A percentile compares a stretch with the other conserved stretches of the same genome.
Evolutionary conservation across 768 basidiomycete species (phyloP).

Genomic region (Mycena indigotica): DNA sequence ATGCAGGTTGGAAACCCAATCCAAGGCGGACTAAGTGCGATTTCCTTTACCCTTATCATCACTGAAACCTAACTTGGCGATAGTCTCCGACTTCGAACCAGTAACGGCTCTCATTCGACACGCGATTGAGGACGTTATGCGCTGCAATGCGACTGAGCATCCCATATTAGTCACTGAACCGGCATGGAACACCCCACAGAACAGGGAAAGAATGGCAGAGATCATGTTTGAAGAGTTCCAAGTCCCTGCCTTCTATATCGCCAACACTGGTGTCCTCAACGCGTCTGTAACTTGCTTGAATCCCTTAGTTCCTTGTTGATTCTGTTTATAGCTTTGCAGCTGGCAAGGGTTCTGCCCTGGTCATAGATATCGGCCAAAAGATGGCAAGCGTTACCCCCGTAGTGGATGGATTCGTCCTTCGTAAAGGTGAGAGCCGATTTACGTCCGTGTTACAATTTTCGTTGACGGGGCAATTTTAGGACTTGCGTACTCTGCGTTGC

Average conservation of each 20-base stretch:
- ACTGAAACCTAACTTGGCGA: not conserved
- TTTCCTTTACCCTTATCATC: not conserved
- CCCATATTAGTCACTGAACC: constrained; percentile 93
- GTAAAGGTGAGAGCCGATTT: constrained; percentile 68
- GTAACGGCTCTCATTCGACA: constrained; percentile 72
- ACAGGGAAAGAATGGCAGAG: constrained; percentile 93
- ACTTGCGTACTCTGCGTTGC: constrained; percentile 72
- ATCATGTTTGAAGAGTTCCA: constrained; percentile 97
- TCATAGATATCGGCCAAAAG: constrained; percentile 90
- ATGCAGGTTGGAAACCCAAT: constrained; percentile 89
- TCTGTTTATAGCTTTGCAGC: constrained; percentile 76
- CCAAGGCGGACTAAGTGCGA: constrained; percentile 80
- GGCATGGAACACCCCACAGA: constrained; percentile 93
- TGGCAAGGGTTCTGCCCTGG: constrained; percentile 95
- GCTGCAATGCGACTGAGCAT: constrained; percentile 78
- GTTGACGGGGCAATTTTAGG: constrained; percentile 51
- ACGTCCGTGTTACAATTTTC: not conserved
- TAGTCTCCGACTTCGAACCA: constrained; percentile 78
- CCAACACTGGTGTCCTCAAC: constrained; percentile 91
- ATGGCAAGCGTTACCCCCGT: constrained; percentile 92
- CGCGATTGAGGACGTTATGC: constrained; percentile 76
- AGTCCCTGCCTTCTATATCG: constrained; percentile 94
- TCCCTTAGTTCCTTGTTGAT: not conserved
- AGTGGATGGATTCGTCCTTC: constrained; percentile 94
- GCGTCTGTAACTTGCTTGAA: constrained; percentile 57